Evolutionary conservation across 495 filamentous ascomycete genomes (phyloP), one percentile per base, ranked within the genome.

Genomic region (Penicillium pulvis): DNA sequence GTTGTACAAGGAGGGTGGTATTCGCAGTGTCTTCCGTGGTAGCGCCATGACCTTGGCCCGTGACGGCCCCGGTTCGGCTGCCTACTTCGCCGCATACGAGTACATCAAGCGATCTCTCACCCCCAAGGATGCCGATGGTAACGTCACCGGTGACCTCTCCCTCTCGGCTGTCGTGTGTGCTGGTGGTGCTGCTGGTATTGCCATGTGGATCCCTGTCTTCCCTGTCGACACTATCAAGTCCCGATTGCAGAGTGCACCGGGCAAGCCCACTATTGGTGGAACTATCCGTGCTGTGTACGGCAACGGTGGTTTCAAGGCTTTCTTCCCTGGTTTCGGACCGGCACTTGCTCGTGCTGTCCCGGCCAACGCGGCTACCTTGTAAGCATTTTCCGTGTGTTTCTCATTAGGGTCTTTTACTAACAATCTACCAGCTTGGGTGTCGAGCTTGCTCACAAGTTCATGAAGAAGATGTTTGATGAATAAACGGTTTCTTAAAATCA

Each of bases 181-280:
- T 0, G 94, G 94, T 57, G 94, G 90, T 46, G 89, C 86, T 0
- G 94, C 94, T 0, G 94, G 94, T 65, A 86, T 99, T 48, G 92
- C 94, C 23, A 99, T 99, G 95, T 99, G 94, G 94, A 90, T 97
- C 59, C 91, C 96, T 24, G 92, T 99, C 19, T 99, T 99, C 83
- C 94, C 94, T 6, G 81, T 99, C 53, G 94, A 99, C 67, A 99
- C 94, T 0, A 86, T 99, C 73, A 99, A 99, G 84, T 91, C 86
- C 55, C 80, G 93, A 51, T 72, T 99, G 71, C 94, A 99, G 83
- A 94, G 91, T 43, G 90, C 91, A 24, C 90, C 94, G 60, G 93
- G 93, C 17, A 87, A 87, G 57, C 88, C 91, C 24, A 93, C 90
- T 1, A 88, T 99, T 39, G 81, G 87, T 1, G 87, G 90, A 1